Evolutionary conservation across 371 early-diverging fungal genomes (phyloP).

Genomic region (Mucor indicus): DNA sequence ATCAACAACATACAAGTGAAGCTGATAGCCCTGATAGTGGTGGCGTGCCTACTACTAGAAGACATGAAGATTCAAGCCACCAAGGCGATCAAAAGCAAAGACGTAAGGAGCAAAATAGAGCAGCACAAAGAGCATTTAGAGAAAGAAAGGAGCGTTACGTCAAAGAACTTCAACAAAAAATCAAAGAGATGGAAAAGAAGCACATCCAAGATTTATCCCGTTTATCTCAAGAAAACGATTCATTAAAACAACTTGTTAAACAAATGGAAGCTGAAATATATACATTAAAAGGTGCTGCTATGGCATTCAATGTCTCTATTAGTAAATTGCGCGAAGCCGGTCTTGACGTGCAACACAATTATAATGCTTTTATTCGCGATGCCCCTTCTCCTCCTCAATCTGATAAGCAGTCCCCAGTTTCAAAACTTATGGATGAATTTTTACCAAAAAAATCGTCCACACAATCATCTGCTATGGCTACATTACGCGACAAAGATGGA

Average conservation of each 20-base stretch:
- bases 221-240: conserved; percentile 14
- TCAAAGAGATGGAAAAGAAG: conserved; percentile 18
- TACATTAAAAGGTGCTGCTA: conserved; percentile 23
- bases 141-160: conserved; percentile 67
- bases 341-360: conserved; percentile 15
- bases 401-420: background rate
- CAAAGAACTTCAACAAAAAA: conserved; percentile 51
- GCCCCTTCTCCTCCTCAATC: too few relatives aligned
- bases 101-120: conserved; percentile 67
- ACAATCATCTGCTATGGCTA: too few relatives aligned
- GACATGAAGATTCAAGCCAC: conserved; percentile 3
- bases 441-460: too few relatives aligned
- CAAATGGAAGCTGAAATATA: conserved; percentile 45
- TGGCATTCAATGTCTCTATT: conserved; percentile 23
- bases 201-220: conserved; percentile 8
- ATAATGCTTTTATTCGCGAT: too few relatives aligned
- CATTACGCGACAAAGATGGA: too few relatives aligned
- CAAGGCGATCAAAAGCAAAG: conserved; percentile 33
- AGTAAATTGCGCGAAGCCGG: conserved; percentile 17
- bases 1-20: conserved; percentile 6
- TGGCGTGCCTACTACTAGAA: background rate
- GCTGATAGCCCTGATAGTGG: conserved; percentile 18
- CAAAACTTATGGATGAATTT: background rate
- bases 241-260: conserved; percentile 29
- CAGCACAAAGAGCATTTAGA: conserved; percentile 69